Evolutionary conservation across 2,329 filamentous ascomycete genomes (phyloP), one percentile per base, ranked within the genome.

Genomic region (Aspergillus brasiliensis): DNA sequence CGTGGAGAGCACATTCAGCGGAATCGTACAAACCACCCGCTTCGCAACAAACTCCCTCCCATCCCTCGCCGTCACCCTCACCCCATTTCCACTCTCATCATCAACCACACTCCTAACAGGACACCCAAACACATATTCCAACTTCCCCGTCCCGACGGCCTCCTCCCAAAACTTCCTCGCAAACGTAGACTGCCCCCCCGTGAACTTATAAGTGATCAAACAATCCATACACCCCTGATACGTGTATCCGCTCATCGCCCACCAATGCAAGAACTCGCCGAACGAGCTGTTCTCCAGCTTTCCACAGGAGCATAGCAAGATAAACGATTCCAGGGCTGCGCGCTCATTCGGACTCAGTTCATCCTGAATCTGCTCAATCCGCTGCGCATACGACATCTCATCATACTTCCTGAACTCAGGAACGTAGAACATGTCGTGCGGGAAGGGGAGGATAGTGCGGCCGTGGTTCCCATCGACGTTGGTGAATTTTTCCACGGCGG

Each of bases 251-350:
- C 72, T 72, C 1, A 80, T 67, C 8, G 76, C 81, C 80, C 75
- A 82, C 80, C 80, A 82, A 58, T 80, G 80, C 17, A 83, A 66
- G 31, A 82, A 77, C 56, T 83, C 80, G 51, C 78, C 77, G 59
- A 83, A 80, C 21, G 76, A 78, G 0, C 75, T 78, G 0, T 77
- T 80, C 8, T 78, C 73, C 0, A 81, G 73, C 0, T 76, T 80
- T 0, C 70, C 77, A 5, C 80, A 78, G 52, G 79, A 80, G 60
- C 75, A 77, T 1, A 82, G 74, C 0, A 80, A 68, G 0, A 82
- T 67, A 10, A 80, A 80, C 0, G 72, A 69, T 62, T 82, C 78
- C 2, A 82, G 38, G 2, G 69, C 68, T 2, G 72, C 68, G 1
- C 74, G 73, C 60, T 83, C 81, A n/a, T 78, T 70, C 0, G 74